A percentile compares a stretch with the other conserved stretches of the same genome.
Evolutionary conservation across 2,329 filamentous ascomycete genomes (phyloP).

Genomic region (Claviceps humidiphila): DNA sequence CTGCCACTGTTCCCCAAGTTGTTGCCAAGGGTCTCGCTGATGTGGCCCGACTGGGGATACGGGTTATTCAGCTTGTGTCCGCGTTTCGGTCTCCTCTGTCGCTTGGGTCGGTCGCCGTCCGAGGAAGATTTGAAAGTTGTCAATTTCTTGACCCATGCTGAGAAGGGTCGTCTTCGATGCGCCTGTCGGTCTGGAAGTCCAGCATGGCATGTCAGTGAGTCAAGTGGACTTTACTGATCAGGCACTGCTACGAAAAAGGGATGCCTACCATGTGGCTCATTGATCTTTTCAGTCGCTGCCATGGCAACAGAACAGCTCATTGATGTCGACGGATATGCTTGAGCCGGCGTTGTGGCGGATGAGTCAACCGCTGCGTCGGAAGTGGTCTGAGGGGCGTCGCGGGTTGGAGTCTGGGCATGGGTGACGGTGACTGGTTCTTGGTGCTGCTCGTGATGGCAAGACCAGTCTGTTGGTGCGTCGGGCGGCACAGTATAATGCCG

Average conservation of each 20-base stretch:
- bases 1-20: constrained; percentile 11
- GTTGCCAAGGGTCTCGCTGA: constrained; percentile 19
- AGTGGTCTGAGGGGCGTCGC: not conserved
- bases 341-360: not conserved
- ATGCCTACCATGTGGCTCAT: constrained; percentile 5
- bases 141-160: constrained; percentile 88
- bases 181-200: constrained; percentile 45
- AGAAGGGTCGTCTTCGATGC: constrained; percentile 71
- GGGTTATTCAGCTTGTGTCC: constrained; percentile 66
- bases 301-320: constrained; percentile 1
- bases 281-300: constrained; percentile 4
- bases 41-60: constrained; percentile 69
- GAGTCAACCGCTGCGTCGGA: not conserved
- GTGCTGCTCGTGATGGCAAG: not conserved
- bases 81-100: constrained; percentile 38
- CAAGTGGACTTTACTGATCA: not conserved
- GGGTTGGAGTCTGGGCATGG: not conserved
- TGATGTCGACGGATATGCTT: not conserved
- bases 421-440: not conserved
- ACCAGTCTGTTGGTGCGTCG: not conserved
- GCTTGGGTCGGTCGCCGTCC: constrained; percentile 35
- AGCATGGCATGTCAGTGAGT: not conserved
- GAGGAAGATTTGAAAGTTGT: constrained; percentile 72
- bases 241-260: not conserved
- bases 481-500: not conserved